These are phyloP conservation scores for Serendipita sp. DNA, from an alignment of 1,284 basidiomycete species.

Conservation along the genomic window DNA sequence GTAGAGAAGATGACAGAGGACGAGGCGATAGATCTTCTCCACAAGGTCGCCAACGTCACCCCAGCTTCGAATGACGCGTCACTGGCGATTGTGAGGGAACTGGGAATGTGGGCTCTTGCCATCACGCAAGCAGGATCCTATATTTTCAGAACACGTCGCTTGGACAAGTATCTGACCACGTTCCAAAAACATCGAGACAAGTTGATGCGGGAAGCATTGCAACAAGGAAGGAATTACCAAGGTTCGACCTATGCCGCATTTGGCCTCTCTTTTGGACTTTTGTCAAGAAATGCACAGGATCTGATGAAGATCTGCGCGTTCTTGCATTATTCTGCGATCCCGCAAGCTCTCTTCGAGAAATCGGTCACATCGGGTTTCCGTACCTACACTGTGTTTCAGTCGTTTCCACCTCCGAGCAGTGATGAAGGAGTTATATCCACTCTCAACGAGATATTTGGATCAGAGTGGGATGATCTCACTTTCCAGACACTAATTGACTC, in stretches of 20 bases:
- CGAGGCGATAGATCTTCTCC: background rate
- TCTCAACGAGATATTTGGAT: background rate
- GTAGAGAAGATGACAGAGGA: background rate
- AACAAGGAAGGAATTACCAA: background rate
- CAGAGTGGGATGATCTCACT: background rate
- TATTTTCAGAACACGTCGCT: background rate
- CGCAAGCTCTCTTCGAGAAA: background rate
- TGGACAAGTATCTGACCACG: background rate
- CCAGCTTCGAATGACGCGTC: background rate
- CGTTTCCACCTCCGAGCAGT: background rate
- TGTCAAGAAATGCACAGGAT: background rate
- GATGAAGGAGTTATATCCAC: background rate
- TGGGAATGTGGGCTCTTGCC: background rate
- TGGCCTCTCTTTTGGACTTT: background rate
- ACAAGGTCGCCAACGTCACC: background rate
- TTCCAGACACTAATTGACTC: background rate
- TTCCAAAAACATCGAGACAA: background rate
- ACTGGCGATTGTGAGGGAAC: background rate
- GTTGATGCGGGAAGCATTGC: background rate
- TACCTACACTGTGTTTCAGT: background rate
- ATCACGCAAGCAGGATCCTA: background rate
- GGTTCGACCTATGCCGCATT: background rate
- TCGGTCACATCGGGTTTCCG: background rate
- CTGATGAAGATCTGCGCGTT: background rate
- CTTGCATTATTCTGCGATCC: background rate